Evolutionary conservation across 1,139 yeast genomes (phyloP), one percentile per base, ranked within the genome.

Genomic region (Candida tunisiensis): DNA sequence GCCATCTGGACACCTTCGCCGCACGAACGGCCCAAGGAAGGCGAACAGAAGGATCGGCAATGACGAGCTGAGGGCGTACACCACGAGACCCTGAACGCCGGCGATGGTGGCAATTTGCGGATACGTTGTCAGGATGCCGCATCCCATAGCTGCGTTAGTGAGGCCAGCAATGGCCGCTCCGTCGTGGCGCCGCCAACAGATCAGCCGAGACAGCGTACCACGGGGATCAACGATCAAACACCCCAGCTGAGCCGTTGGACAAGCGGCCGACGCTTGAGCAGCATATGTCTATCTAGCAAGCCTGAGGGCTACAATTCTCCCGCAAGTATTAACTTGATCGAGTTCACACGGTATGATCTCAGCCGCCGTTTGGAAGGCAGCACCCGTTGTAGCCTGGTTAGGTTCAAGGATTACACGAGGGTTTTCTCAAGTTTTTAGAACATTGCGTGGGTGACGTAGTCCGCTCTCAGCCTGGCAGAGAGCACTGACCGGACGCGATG

Each of bases 251-350:
- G n/a, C n/a, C n/a, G n/a, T n/a, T n/a, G n/a, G n/a, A n/a, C n/a
- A n/a, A n/a, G n/a, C n/a, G n/a, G n/a, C n/a, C 16, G 15, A 10
- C 8, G 25, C 8, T 17, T 15, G 8, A 3, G n/a, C n/a, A n/a
- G n/a, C n/a, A n/a, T n/a, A 16, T 22, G 25, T 23, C 17, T 10
- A 15, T 21, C 33, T 24, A 34, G 15, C n/a, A n/a, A n/a, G n/a
- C n/a, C n/a, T n/a, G n/a, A 34, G 24, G 37, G 30, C 35, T 37
- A 39, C 45, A 30, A 58, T 74, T 74, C 85, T 74, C 83, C 70
- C 83, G 83, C 85, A 74, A 74, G 85, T 53, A 61, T 61, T 62
- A 72, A 53, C 79, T 73, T 74, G 83, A 59, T 74, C 85, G 83
- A 74, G 85, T 74, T 57, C 58, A 43, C 54, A 66, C 80, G 80